A percentile compares a stretch with the other conserved stretches of the same genome.
phyloP scores from a whole-genome alignment of 345 rosid genomes.

The Dipteronia sinensis region DNA sequence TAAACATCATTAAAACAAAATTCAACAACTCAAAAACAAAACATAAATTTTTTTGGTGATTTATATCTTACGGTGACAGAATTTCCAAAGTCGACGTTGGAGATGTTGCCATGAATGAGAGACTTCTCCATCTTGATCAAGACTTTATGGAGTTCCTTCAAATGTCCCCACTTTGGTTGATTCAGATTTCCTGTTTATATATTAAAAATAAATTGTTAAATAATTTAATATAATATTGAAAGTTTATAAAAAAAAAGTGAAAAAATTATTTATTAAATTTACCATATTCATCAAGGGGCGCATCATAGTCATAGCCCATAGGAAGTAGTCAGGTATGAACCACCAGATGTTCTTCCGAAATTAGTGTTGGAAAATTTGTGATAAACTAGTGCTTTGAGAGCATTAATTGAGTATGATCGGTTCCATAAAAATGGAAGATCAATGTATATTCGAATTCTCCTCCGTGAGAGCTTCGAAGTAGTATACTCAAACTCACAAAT shows the following conservation, averaged over 20 bases:
- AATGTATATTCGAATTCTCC: no score
- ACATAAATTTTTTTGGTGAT: no score
- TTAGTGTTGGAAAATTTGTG: no score
- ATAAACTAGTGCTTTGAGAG: no score
- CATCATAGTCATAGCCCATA: constrained; percentile 68
- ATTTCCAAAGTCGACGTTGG: constrained; percentile 40
- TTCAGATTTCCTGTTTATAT: constrained; percentile 63
- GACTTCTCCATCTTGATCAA: constrained; percentile 56
- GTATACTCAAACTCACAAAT: no score
- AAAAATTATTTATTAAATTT: neutral
- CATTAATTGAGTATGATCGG: no score
- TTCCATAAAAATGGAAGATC: no score
- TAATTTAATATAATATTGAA: no score
- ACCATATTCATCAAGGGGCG: constrained; percentile 67
- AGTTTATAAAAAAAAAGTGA: neutral
- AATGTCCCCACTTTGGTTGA: constrained; percentile 82
- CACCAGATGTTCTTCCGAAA: constrained; percentile 62
- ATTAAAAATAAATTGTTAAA: no score
- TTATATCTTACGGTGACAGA: constrained; percentile 32
- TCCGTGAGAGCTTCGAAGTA: no score
- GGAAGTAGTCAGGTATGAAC: constrained; percentile 65
- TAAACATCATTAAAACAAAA: no score
- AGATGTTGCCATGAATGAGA: constrained; percentile 54
- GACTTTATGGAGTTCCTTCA: constrained; percentile 62
- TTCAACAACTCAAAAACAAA: no score